Conservation (phyloP, 305 asterid genomes). For the Lippia alba region DNA sequence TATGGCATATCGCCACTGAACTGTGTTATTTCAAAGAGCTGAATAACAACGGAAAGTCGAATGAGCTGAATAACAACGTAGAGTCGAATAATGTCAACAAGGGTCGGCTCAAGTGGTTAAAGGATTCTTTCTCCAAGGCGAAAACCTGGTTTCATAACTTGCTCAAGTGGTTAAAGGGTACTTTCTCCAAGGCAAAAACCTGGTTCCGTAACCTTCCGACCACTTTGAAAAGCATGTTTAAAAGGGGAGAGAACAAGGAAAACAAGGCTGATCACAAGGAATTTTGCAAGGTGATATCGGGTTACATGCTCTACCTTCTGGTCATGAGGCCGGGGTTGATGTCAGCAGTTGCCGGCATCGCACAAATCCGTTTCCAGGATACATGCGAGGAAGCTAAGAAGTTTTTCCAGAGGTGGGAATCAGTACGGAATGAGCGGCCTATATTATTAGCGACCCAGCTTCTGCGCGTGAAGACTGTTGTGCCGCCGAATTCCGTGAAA, state of each 20-base stretch:
- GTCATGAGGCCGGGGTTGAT: no score
- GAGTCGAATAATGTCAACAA: neutral
- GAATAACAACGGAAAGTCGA: no score
- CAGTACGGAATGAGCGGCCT: neutral
- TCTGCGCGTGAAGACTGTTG: conserved; percentile 22
- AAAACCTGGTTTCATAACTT: no score
- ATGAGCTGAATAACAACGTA: no score
- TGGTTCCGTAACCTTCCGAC: no score
- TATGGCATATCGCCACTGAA: conserved; percentile 58
- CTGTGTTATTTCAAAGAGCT: conserved; percentile 32
- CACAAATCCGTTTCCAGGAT: no score
- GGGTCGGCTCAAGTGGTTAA: neutral
- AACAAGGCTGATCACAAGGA: no score
- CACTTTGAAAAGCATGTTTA: no score
- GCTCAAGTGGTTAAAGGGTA: no score
- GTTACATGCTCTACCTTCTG: conserved; percentile 17
- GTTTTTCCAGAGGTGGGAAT: conserved; percentile 14
- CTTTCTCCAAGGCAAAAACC: neutral
- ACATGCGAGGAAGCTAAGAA: conserved; percentile 30
- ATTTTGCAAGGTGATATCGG: conserved; percentile 4
- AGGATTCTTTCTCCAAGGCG: no score
- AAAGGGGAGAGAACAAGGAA: no score
- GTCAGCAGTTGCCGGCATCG: no score
- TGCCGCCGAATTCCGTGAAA: conserved; percentile 36
- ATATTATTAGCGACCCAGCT: conserved; percentile 3